Conservation (phyloP, 2,329 filamentous ascomycete species). For the Penicillium sp. region DNA sequence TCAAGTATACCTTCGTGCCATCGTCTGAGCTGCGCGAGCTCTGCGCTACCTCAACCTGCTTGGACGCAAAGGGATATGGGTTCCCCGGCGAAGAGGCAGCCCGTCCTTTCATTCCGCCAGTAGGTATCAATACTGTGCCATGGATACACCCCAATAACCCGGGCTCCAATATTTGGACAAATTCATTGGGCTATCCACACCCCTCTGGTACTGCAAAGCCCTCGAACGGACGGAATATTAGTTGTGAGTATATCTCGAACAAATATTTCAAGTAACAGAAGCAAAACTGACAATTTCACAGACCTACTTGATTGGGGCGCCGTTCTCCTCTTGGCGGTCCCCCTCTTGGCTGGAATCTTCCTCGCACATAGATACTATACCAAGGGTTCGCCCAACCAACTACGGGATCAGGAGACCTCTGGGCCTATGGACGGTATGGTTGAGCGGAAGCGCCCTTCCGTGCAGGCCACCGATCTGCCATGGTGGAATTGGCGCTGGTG, state of each 20-base stretch:
- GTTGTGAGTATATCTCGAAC: constrained; percentile 9
- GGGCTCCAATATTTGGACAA: constrained; percentile 19
- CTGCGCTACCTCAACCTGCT: constrained; percentile 31
- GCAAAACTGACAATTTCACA: constrained; percentile 1
- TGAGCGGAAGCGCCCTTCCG: constrained; percentile 19
- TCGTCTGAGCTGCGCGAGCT: constrained; percentile 33
- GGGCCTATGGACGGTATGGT: constrained; percentile 17
- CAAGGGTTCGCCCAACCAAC: constrained; percentile 9
- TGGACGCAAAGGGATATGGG: constrained; percentile 31
- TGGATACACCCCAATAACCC: constrained; percentile 32
- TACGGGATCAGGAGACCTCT: constrained; percentile 14
- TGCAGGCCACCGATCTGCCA: constrained; percentile 7
- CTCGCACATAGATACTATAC: constrained; percentile 12
- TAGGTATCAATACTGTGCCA: constrained; percentile 33
- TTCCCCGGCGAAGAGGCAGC: constrained; percentile 29
- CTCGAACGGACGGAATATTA: constrained; percentile 1
- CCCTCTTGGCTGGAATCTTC: constrained; percentile 8
- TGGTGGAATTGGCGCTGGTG: constrained; percentile 38
- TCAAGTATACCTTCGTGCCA: constrained; percentile 39
- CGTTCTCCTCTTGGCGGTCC: constrained; percentile 8
- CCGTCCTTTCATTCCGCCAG: constrained; percentile 29
- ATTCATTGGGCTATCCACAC: constrained; percentile 17
- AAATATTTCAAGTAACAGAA: background rate
- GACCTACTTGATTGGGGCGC: constrained; percentile 10
- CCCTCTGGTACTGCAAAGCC: background rate